Evolutionary conservation across 768 basidiomycete genomes (phyloP), one percentile per base, ranked within the genome.

Genomic region (Sporobolomyces pararoseus): DNA sequence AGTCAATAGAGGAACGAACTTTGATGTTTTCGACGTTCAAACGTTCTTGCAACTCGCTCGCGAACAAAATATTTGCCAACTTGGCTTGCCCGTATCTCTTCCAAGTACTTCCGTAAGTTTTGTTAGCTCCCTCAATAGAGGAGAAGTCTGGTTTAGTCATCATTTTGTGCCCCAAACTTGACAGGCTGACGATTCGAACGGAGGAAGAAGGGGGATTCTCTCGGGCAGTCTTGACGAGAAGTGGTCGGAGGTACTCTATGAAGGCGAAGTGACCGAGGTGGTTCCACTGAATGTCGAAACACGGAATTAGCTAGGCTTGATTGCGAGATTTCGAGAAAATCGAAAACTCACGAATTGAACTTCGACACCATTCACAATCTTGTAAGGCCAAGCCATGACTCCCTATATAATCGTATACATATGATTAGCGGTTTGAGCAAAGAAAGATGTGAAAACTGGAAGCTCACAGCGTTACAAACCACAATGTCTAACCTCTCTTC

Each of bases 201-300:
- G 63, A 55, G 2, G 54, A 44, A n/a, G 42, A 32, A 10, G 54
- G 55, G 3, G 49, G 54, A 49, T 70, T 70, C 23, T 64, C 60
- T 16, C 57, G 57, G 2, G 57, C 57, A 3, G 72, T 71, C 55
- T 73, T 65, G 42, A 61, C 50, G 14, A 75, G 61, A 6, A 68
- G 46, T 4, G 74, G 72, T 14, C 63, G 31, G 29, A 75, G 71
- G 29, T 60, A 52, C n/a, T 49, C 51, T 3, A 67, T 65, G 60
- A 75, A 75, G 4, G 67, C 72, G 37, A 73, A 75, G 44, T 73
- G 74, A 3, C 74, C 74, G 12, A 75, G 62, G 34, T 75, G 71
- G 53, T 73, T 75, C 39, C 66, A 69, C 57, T 73, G 61, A n/a
- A n/a, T 23, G 54, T n/a, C 29, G 54, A 16, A 37, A 7, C 19